Evolutionary conservation across 2,329 filamentous ascomycete species (phyloP).

Genomic region (Neopestalotiopsis rosae): DNA sequence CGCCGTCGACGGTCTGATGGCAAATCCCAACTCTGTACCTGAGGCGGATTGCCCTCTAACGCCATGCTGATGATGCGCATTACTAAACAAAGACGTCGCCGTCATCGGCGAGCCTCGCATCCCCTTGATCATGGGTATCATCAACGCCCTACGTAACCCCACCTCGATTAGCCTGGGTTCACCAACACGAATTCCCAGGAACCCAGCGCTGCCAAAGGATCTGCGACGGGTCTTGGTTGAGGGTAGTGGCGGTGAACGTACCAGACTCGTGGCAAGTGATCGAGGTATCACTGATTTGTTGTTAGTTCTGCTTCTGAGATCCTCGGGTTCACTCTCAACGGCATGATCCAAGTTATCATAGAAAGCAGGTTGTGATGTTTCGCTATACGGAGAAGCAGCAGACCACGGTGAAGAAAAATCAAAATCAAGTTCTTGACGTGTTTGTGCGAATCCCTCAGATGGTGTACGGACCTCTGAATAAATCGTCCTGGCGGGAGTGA

Average conservation of each 20-base stretch:
- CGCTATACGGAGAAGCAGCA: constrained; percentile 5
- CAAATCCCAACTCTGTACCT: constrained; percentile 13
- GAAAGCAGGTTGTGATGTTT: not conserved
- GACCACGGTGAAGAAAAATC: constrained; percentile 22
- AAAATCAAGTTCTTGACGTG: constrained; percentile 19
- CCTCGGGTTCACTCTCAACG: constrained; percentile 4
- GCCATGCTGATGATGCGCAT: not conserved
- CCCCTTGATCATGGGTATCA: constrained; percentile 19
- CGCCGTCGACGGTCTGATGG: not conserved
- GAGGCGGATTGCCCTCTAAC: constrained; percentile 5
- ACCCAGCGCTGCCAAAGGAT: constrained; percentile 37
- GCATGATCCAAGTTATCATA: constrained; percentile 9
- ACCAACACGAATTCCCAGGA: constrained; percentile 35
- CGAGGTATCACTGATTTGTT: not conserved
- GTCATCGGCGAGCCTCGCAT: constrained; percentile 12
- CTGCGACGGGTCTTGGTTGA: constrained; percentile 6
- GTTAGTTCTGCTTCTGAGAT: not conserved
- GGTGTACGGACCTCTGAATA: constrained; percentile 1
- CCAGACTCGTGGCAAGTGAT: constrained; percentile 11
- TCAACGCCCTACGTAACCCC: constrained; percentile 27
- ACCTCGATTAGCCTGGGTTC: constrained; percentile 31
- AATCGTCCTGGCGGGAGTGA: not conserved
- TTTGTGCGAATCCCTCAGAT: constrained; percentile 21
- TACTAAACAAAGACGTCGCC: constrained; percentile 17
- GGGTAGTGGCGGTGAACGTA: constrained; percentile 13